A percentile compares a stretch with the other conserved stretches of the same genome.
phyloP scores from a whole-genome alignment of 116 monocot species.

The Papilionanthe hybrid region DNA sequence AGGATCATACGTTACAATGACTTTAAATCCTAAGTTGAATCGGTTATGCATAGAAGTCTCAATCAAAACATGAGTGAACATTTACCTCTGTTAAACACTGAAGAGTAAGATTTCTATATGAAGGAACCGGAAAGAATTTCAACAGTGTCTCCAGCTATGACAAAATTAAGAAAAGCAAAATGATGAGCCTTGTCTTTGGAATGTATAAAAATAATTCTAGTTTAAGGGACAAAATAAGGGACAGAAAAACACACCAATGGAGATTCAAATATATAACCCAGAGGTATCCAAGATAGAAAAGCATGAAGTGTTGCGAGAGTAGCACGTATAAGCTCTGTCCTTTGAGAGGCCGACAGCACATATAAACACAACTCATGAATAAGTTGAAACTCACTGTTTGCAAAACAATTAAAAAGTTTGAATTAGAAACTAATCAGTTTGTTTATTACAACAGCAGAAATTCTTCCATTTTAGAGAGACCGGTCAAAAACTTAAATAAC shows the following conservation, averaged over 20 bases:
- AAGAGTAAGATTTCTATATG: constrained; percentile 93
- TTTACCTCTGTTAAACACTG: constrained; percentile 97
- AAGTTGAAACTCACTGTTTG: constrained; percentile 89
- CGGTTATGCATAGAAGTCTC: neutral
- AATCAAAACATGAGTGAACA: neutral
- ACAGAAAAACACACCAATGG: constrained; percentile 57
- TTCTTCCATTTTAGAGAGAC: neutral
- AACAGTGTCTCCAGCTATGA: constrained; percentile 86
- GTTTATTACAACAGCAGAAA: neutral
- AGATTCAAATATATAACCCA: constrained; percentile 97
- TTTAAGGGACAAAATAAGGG: neutral
- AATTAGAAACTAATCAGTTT: neutral
- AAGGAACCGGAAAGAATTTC: constrained; percentile 75
- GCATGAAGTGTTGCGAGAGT: constrained; percentile 95
- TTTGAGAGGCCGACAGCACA: constrained; percentile 93
- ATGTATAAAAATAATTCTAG: neutral
- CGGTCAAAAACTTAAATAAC: neutral
- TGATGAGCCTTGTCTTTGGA: constrained; percentile 10
- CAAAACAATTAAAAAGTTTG: neutral
- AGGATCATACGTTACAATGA: neutral
- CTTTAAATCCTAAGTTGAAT: neutral
- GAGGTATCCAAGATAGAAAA: constrained; percentile 96
- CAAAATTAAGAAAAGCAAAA: constrained; percentile 14
- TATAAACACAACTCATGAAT: constrained; percentile 97
- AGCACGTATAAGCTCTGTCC: constrained; percentile 85